Percentiles rank a stretch among this genome's conserved stretches.
phyloP scores from a whole-genome alignment of 129 eudicot species.

The Smallanthus sonchifolius region DNA sequence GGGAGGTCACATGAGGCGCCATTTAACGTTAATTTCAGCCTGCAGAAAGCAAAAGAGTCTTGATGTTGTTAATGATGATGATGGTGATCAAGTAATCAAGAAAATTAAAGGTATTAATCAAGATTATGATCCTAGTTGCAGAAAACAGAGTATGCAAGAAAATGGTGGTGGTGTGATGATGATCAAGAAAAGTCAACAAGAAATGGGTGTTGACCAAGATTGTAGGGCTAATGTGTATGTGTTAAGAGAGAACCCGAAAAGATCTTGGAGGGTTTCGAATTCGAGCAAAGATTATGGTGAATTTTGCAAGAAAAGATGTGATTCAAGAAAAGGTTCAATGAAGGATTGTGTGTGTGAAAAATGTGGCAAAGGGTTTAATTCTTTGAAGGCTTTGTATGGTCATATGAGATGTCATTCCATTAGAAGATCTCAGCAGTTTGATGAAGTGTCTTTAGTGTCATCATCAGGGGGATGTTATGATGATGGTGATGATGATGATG shows the following conservation, averaged over 20 bases:
- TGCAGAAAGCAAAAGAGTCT: slow-evolving; percentile 29
- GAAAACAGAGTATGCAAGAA: slow-evolving; percentile 19
- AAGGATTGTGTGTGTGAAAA: slow-evolving; percentile 35
- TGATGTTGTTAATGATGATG: neutral
- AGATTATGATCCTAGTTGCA: slow-evolving; percentile 15
- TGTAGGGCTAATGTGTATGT: slow-evolving; percentile 28
- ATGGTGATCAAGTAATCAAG: neutral
- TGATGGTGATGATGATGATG: slow-evolving; percentile 27
- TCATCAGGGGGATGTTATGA: slow-evolving; percentile 27
- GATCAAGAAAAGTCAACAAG: slow-evolving; percentile 22
- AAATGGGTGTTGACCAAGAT: slow-evolving; percentile 31
- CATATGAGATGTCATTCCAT: slow-evolving; percentile 72
- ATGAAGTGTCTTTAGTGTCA: slow-evolving; percentile 17
- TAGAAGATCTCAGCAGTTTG: slow-evolving; percentile 32
- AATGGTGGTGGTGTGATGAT: slow-evolving; percentile 14
- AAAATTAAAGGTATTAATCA: slow-evolving; percentile 16
- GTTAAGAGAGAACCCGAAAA: slow-evolving; percentile 65
- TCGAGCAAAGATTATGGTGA: neutral
- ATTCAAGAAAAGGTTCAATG: slow-evolving; percentile 32
- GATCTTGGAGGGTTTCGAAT: slow-evolving; percentile 61
- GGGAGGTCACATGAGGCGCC: slow-evolving; percentile 90
- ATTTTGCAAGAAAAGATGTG: slow-evolving; percentile 50
- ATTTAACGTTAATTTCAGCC: slow-evolving; percentile 53
- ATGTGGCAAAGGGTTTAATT: slow-evolving; percentile 70
- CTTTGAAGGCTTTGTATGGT: slow-evolving; percentile 75